phyloP scores from a whole-genome alignment of 768 basidiomycete genomes.

The Hortiboletus campestris region DNA sequence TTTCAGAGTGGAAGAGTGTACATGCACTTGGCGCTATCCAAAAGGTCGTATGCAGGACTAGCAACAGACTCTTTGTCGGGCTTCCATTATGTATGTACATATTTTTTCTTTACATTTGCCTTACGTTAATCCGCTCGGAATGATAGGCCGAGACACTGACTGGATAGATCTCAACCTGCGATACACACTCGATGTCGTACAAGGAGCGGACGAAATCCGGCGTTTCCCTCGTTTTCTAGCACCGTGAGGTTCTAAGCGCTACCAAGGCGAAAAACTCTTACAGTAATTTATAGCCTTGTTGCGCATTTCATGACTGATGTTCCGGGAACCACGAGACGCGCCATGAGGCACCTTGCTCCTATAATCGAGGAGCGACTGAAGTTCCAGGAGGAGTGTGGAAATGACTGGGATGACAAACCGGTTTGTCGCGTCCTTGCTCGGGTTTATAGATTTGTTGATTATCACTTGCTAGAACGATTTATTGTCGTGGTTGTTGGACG shows the following conservation, averaged over 20 bases:
- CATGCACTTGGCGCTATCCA: conserved; percentile 27
- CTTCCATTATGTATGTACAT: conserved; percentile 24
- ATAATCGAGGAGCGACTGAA: conserved; percentile 27
- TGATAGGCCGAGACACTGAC: no score
- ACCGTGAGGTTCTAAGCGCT: conserved; percentile 24
- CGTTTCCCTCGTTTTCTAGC: conserved; percentile 34
- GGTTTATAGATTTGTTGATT: not conserved
- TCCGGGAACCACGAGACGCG: no score
- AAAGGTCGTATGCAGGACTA: not conserved
- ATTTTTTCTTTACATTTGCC: no score
- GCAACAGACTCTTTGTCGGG: conserved; percentile 47
- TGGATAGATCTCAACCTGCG: no score
- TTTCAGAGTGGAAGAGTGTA: conserved; percentile 40
- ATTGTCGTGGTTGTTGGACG: conserved; percentile 34
- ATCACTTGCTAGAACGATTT: conserved; percentile 29
- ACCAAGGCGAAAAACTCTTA: not conserved
- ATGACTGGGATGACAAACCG: conserved; percentile 32
- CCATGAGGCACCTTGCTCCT: no score
- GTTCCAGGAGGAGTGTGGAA: conserved; percentile 24
- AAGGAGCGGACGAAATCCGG: not conserved
- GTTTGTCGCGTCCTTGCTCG: conserved; percentile 18
- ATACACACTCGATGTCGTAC: no score
- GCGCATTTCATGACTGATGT: no score
- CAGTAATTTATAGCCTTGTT: no score
- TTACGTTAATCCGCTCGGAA: no score